Conservation (phyloP, 2,329 filamentous ascomycete genomes). For the Fusarium pilosicola region DNA sequence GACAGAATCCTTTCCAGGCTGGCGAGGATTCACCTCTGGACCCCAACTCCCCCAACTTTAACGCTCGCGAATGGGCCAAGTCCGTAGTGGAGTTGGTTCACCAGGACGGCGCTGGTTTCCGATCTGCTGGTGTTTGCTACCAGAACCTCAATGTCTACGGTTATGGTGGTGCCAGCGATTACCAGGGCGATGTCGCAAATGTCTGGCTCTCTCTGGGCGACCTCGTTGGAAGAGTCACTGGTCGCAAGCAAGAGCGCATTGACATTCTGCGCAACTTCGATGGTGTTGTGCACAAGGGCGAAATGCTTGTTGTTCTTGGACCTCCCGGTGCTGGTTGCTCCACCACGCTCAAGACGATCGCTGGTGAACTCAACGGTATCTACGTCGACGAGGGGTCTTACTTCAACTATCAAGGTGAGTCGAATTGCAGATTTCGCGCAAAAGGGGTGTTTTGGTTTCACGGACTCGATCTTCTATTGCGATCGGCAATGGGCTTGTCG, state of each 20-base stretch:
- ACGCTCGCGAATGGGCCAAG: slow-evolving; percentile 68
- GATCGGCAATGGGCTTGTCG: slow-evolving; percentile 6
- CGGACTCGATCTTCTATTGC: slow-evolving; percentile 1
- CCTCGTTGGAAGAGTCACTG: slow-evolving; percentile 59
- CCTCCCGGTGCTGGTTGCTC: slow-evolving; percentile 81
- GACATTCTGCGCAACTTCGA: slow-evolving; percentile 76
- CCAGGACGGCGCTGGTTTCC: slow-evolving; percentile 64
- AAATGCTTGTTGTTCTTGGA: slow-evolving; percentile 80
- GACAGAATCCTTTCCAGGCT: slow-evolving; percentile 61
- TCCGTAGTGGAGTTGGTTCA: slow-evolving; percentile 64
- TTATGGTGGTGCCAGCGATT: slow-evolving; percentile 74
- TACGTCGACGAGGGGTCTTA: slow-evolving; percentile 75
- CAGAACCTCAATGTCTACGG: slow-evolving; percentile 75
- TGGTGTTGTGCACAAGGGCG: slow-evolving; percentile 74
- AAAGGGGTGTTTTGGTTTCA: slow-evolving; percentile 2
- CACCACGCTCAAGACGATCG: slow-evolving; percentile 85
- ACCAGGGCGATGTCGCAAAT: slow-evolving; percentile 74
- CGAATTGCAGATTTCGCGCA: neutral
- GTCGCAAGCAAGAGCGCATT: slow-evolving; percentile 65
- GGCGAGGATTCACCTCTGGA: slow-evolving; percentile 63
- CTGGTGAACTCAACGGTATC: slow-evolving; percentile 85
- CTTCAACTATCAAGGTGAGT: slow-evolving; percentile 82
- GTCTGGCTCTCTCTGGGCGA: slow-evolving; percentile 63
- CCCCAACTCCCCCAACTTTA: slow-evolving; percentile 64
- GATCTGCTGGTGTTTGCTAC: slow-evolving; percentile 72